Conservation (phyloP, 306 rosid genomes). For the Cercis canadensis region DNA sequence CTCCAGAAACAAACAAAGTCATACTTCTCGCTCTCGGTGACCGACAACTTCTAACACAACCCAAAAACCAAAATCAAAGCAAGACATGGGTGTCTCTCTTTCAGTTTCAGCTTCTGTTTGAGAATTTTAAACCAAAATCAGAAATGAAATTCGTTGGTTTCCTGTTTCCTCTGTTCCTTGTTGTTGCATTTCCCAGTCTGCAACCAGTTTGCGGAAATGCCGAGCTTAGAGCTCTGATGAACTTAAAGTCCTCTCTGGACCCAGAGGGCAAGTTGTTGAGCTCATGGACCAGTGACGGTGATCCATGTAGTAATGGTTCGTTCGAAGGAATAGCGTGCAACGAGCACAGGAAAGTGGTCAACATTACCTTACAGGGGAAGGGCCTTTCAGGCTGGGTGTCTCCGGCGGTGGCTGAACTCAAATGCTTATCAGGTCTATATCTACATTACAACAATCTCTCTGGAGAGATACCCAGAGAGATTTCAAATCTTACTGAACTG, state of each 20-base stretch:
- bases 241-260: constrained; percentile 78
- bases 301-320: constrained; percentile 78
- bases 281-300: constrained; percentile 80
- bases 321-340: constrained; percentile 85
- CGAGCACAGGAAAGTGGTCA: constrained; percentile 72
- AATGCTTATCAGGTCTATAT: constrained; percentile 80
- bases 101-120: constrained; percentile 13
- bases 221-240: constrained; percentile 79
- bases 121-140: constrained; percentile 22
- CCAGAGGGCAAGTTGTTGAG: constrained; percentile 66
- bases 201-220: constrained; percentile 61
- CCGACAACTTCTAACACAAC: not conserved
- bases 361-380: constrained; percentile 84
- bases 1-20: constrained; percentile 34
- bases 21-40: not conserved
- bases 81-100: constrained; percentile 42
- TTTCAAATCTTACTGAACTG: constrained; percentile 72
- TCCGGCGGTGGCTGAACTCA: constrained; percentile 74
- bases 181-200: constrained; percentile 25
- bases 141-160: constrained; percentile 49
- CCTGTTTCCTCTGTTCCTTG: constrained; percentile 38
- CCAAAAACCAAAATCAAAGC: constrained; percentile 10
- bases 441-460: constrained; percentile 83
- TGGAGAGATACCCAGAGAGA: constrained; percentile 80
- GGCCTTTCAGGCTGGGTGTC: constrained; percentile 85